Evolutionary conservation across 2,329 filamentous ascomycete genomes (phyloP), one percentile per base, ranked within the genome.

Genomic region (Penicillium olsonii): DNA sequence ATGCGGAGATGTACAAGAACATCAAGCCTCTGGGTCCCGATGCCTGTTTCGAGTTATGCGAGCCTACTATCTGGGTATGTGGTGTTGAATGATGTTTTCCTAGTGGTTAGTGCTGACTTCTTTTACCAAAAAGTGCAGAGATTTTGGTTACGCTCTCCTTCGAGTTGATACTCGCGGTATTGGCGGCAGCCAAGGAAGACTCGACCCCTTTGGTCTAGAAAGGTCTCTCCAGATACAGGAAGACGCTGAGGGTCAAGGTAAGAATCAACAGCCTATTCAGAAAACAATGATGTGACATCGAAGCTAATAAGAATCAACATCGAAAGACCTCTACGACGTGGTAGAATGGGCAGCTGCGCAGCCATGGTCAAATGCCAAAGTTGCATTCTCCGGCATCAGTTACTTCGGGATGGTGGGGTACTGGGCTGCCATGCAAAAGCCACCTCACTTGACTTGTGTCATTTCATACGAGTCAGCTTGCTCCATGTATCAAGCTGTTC

Each of bases 341-440:
- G 39, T 50, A 5, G 51, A 54, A n/a, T 54, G 51, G 51, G 51
- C 47, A 7, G 20, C 51, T 11, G 6, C 35, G 14, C 47, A 54
- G 20, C 3, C 8, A 3, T 54, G 51, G 51, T 48, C 17, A 1
- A 35, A 4, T 4, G n/a, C 9, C 5, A 35, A 35, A 35, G 33
- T 35, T 15, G 33, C 33, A 3, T 35, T 35, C 33, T n/a, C 9
- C n/a, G 33, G 33, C n/a, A 35, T 35, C 33, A 35, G 33, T 17
- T 35, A 35, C 33, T 35, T n/a, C 10, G 33, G 33, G 4, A 35
- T 35, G 33, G 33, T 35, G 9, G 33, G 33, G 9, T 35, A 35
- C 15, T 35, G 33, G 33, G 33, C n/a, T n/a, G 33, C 33, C 33
- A 35, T 35, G 33, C 33, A 35, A 9, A 35, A 35, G 33, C 33